Base-by-base conservation (phyloP, 139 green algal species). In the Eudorina sp. region DNA sequence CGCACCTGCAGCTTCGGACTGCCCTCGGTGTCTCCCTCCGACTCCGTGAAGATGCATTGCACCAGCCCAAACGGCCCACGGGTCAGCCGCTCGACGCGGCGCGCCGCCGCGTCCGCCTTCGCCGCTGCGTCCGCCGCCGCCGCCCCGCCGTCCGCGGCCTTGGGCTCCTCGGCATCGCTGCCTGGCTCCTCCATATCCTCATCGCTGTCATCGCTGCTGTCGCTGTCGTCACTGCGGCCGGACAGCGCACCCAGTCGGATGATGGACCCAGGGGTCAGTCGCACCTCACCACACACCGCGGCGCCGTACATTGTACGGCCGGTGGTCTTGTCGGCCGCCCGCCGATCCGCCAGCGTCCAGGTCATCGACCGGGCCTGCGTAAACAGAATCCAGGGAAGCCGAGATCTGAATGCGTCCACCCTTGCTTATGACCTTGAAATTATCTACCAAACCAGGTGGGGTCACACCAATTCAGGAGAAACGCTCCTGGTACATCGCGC, bases 21-120 rank as follows among this genome's bases (percentile, higher is more conserved):
- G 48, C 60, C 27, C 48, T 46, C 55, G 46, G 40, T 21, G 81
- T n/a, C 92, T 82, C 92, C 68, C 16, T 90, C 80, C 40, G 82
- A 68, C 75, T 92, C 93, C 90, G 97, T 82, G 90, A 91, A 97
- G 87, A 98, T 83, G 55, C 92, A 93, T 84, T 96, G 94, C 75
- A 97, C 88, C 68, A 97, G 66, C 36, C 90, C 96, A 80, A 98
- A 92, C 3, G 84, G 73, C 0, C 46, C 31, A 1, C 40, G 58
- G 58, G 82, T 81, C 43, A 85, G 83, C 27, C 83, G 53, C 83
- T 89, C 83, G 38, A 82, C 1, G 18, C 70, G 68, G 0, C 0
- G 25, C 1, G 36, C 46, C 31, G 79, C 80, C n/a, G 19, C 19
- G 23, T 9, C 38, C 45, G 38, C 89, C 21, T 6, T 43, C 41